These are phyloP conservation scores for Paecilomyces dactylethromorphus DNA, from an alignment of 2,329 filamentous ascomycete species.

Conservation along the genomic window DNA sequence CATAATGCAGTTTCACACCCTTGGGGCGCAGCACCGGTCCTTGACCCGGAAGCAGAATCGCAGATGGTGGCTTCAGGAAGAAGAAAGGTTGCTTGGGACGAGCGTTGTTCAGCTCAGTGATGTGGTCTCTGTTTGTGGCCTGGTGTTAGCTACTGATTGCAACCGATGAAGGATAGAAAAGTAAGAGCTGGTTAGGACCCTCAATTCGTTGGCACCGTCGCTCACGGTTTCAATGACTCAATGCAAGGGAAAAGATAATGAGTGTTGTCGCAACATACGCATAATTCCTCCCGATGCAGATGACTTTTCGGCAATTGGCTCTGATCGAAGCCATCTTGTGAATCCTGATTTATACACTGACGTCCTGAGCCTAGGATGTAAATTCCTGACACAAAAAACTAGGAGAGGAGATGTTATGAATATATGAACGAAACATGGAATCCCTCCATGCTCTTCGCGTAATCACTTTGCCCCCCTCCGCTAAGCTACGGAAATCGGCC, in stretches of 20 bases:
- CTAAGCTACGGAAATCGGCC: background rate
- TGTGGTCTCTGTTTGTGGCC: slow-evolving; percentile 63
- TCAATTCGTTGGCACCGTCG: background rate
- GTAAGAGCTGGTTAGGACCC: slow-evolving; percentile 1
- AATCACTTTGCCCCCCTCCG: background rate
- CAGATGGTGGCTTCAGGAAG: slow-evolving; percentile 91
- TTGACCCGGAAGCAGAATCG: slow-evolving; percentile 70
- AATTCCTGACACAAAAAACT: too few relatives aligned
- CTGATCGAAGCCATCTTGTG: slow-evolving; percentile 36
- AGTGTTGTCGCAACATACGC: slow-evolving; percentile 53
- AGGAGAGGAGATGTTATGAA: background rate
- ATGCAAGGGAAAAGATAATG: background rate
- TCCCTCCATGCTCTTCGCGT: background rate
- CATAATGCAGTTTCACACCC: slow-evolving; percentile 84
- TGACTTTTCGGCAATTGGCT: slow-evolving; percentile 62
- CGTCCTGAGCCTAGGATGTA: background rate
- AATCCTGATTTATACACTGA: background rate
- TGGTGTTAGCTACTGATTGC: slow-evolving; percentile 7
- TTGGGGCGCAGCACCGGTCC: slow-evolving; percentile 76
- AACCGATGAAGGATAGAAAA: slow-evolving; percentile 1
- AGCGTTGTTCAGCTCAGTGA: slow-evolving; percentile 80
- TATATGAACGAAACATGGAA: background rate
- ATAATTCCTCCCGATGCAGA: slow-evolving; percentile 95
- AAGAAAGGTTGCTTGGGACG: slow-evolving; percentile 95
- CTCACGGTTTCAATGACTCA: background rate